Evolutionary conservation across 75 land plant genomes (phyloP), one percentile per base, ranked within the genome.

Genomic region (Picea sitchensis): DNA sequence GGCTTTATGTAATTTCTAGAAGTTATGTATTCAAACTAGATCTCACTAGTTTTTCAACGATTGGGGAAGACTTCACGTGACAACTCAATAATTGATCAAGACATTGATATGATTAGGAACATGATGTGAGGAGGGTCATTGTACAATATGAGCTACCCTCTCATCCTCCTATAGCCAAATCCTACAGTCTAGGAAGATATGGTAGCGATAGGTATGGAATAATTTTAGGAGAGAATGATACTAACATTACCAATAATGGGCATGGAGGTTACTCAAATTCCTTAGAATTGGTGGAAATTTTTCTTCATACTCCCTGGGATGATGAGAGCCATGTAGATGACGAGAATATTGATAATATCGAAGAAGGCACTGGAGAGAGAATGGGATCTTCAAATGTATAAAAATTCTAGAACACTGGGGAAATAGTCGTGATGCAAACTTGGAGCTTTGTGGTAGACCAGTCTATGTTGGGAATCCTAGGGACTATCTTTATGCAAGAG

Each of bases 201-300:
- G 14, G 58, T 56, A 86, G 88, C 63, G 92, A 87, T 72, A 79
- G 78, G 73, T 87, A 85, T 57, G 84, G 84, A 75, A 86, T 83
- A 14, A 80, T 85, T 15, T 80, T 83, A 83, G 83, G 79, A 57
- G 88, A 86, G 51, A 86, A 26, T 82, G 89, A 87, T 51, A 83
- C 88, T 30, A 88, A 79, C 64, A 9, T 81, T 26, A 91, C 87
- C 77, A 79, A 75, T 78, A 74, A 84, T 12, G 75, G 69, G 0
- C 74, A 78, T 57, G 26, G 26, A 26, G 26, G 26, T 26, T 26
- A 26, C 26, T 26, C 26, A 0, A 26, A 26, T 26, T 26, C 26
- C 26, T 26, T 26, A 26, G 26, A 26, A 26, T 26, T 26, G 26
- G 26, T 26, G 26, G 26, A 26, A 26, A 0, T 26, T 59, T 76